These are phyloP conservation scores for Neophaeococcomyces aloes DNA, from an alignment of 2,329 filamentous ascomycete species.

Conservation along the genomic window DNA sequence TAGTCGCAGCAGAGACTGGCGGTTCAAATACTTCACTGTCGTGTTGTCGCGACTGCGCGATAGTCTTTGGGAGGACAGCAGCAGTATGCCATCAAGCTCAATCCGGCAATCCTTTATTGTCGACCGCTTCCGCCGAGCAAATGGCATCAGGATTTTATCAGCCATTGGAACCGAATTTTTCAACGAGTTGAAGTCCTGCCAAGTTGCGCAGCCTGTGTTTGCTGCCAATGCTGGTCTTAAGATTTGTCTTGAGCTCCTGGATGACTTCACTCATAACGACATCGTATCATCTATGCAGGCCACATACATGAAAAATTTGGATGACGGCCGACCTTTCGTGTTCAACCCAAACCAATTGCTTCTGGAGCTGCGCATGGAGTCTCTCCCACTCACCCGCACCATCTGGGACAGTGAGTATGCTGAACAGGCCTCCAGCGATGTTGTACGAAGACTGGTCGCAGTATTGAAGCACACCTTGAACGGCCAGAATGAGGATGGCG, in stretches of 20 bases:
- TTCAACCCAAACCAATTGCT: constrained; percentile 66
- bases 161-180: constrained; percentile 60
- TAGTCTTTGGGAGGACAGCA: constrained; percentile 30
- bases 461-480: constrained; percentile 69
- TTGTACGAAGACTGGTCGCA: constrained; percentile 69
- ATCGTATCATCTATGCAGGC: constrained; percentile 66
- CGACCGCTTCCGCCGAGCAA: constrained; percentile 72
- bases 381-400: constrained; percentile 63
- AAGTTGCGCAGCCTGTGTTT: constrained; percentile 33
- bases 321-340: constrained; percentile 47
- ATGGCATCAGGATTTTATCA: constrained; percentile 65
- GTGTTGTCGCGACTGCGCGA: constrained; percentile 55
- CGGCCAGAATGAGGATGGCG: constrained; percentile 63
- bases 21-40: constrained; percentile 69
- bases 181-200: constrained; percentile 43
- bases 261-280: constrained; percentile 64
- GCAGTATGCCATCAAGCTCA: constrained; percentile 9
- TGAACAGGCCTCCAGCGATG: constrained; percentile 66
- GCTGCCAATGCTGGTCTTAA: constrained; percentile 56
- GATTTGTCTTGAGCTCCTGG: constrained; percentile 58
- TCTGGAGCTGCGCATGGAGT: constrained; percentile 70
- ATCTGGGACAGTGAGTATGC: constrained; percentile 74
- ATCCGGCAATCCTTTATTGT: constrained; percentile 58
- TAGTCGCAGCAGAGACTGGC: constrained; percentile 48
- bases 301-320: constrained; percentile 42